phyloP scores from a whole-genome alignment of 495 filamentous ascomycete species.

The Tuber brumale region DNA sequence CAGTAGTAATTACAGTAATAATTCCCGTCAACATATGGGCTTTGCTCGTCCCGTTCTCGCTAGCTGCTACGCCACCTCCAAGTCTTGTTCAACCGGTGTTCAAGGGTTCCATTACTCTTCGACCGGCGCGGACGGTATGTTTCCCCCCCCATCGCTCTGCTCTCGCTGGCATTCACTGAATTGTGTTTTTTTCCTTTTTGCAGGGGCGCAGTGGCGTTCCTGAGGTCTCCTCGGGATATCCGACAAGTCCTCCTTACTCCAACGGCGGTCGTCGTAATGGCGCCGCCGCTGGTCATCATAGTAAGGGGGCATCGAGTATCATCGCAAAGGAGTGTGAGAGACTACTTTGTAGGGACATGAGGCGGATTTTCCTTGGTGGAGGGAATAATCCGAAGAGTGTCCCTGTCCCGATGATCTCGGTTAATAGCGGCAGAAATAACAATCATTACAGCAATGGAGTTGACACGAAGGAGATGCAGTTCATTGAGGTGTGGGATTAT shows the following conservation, averaged over 20 bases:
- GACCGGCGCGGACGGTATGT: conserved; percentile 68
- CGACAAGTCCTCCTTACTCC: conserved; percentile 39
- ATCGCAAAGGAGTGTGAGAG: conserved; percentile 99
- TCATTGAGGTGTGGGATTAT: conserved; percentile 84
- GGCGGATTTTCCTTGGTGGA: conserved; percentile 91
- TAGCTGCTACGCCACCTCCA: conserved; percentile 69
- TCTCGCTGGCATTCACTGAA: conserved; percentile 12
- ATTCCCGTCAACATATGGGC: conserved; percentile 17
- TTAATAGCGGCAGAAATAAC: conserved; percentile 38
- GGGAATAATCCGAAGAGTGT: conserved; percentile 61
- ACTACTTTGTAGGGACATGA: conserved; percentile 95
- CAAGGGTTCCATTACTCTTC: conserved; percentile 91
- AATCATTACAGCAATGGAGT: conserved; percentile 40
- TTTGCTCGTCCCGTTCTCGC: conserved; percentile 54
- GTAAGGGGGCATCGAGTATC: conserved; percentile 84
- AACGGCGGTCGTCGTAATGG: conserved; percentile 29
- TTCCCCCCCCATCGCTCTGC: not conserved
- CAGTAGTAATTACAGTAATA: conserved; percentile 39
- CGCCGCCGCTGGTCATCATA: conserved; percentile 44
- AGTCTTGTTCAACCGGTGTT: conserved; percentile 51
- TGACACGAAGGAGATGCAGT: conserved; percentile 45
- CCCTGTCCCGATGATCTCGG: conserved; percentile 69
- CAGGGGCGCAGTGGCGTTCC: conserved; percentile 93
- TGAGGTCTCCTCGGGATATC: conserved; percentile 72
- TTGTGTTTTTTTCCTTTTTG: conserved; percentile 3